Evolutionary conservation across 495 filamentous ascomycete genomes (phyloP).

Genomic region (Pseudevernia furfuracea): DNA sequence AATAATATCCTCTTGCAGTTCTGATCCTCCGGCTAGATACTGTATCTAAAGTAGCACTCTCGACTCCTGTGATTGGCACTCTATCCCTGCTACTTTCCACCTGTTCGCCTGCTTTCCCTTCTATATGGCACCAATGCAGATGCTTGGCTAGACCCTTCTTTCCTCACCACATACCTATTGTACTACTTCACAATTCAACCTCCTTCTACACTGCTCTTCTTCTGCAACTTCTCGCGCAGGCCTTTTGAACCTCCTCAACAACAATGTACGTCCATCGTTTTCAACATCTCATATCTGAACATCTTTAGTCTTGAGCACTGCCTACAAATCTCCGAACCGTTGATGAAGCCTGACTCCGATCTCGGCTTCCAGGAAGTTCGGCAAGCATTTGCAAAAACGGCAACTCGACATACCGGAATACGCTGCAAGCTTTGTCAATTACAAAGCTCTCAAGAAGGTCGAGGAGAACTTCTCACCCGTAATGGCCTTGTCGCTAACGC

Average conservation of each 20-base stretch:
- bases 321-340: not conserved
- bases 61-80: constrained; percentile 4
- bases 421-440: constrained; percentile 97
- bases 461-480: not conserved
- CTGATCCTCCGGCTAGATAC: not conserved
- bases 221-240: not conserved
- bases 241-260: not conserved
- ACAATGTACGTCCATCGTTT: constrained; percentile 20
- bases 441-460: constrained; percentile 98
- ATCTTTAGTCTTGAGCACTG: not conserved
- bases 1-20: too few relatives aligned
- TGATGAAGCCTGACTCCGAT: constrained; percentile 19
- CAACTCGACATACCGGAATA: constrained; percentile 99
- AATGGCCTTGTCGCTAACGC: constrained; percentile 8
- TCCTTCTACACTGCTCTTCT: not conserved
- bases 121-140: not conserved
- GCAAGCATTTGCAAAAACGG: constrained; percentile 96
- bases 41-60: constrained; percentile 10
- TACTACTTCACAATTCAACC: not conserved
- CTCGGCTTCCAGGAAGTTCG: constrained; percentile 75
- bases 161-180: too few relatives aligned
- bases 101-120: not conserved
- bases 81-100: constrained; percentile 2
- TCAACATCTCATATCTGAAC: constrained; percentile 4
- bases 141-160: constrained; percentile 12